Evolutionary conservation across 306 rosid genomes (phyloP), one percentile per base, ranked within the genome.

Genomic region (Abrus pulchellus): DNA sequence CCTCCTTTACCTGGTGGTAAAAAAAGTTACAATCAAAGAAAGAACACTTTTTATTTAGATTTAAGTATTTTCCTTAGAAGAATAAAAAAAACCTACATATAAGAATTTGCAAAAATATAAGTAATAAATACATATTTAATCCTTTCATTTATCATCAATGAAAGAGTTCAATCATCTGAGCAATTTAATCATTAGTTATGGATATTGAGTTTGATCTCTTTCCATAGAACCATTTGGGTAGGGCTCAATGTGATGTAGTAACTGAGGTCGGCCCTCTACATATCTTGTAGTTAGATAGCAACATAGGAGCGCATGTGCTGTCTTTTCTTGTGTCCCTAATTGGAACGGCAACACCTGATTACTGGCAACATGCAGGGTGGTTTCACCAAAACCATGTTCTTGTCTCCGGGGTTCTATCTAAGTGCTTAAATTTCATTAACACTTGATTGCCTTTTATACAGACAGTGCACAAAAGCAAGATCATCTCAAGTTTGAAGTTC

Each of bases 341-440:
- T 55, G 13, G 30, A 56, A 68, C 66, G 71, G 83, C 60, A 68
- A 60, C n/a, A 14, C 59, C 28, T 8, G 60, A 56, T 75, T 68
- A 32, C 7, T 30, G 82, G 69, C 41, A n/a, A 67, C 38, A 55
- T 40, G 74, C 13, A 7, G 5, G 20, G 59, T 67, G 48, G 75
- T 63, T 76, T 36, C 73, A 20, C 81, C 74, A 76, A 76, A 76
- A 76, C 64, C 65, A 4, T 55, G 75, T 34, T 65, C 74, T 67
- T 66, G 75, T 67, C 75, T 41, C 68, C 13, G 68, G 32, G 27
- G 40, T 32, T 2, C 13, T 2, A 8, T 34, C 41, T 41, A 9
- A 32, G 55, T 48, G 43, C 55, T 6, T 45, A 67, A 40, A 59
- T 45, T 5, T 47, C 34, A 52, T 77, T 7, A 2, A 54, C 29